Percentiles rank a stretch among this genome's conserved stretches.
Conservation (phyloP, 164 flowering plant genomes). For the Nelumbo lutea region DNA sequence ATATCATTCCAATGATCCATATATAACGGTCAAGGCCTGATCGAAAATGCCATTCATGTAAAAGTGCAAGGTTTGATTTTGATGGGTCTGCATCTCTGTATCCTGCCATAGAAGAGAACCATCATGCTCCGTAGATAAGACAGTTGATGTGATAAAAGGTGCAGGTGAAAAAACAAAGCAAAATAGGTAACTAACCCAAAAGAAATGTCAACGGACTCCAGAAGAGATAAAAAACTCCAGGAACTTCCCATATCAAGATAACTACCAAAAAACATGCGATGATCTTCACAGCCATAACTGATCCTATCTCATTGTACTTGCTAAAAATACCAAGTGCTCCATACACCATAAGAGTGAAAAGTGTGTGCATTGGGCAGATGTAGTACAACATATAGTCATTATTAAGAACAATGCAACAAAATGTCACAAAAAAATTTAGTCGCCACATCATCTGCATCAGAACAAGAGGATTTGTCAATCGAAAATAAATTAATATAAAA, state of each 20-base stretch:
- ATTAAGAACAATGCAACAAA: constrained; percentile 83
- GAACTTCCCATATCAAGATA: constrained; percentile 89
- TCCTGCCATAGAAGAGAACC: constrained; percentile 25
- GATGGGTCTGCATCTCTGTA: constrained; percentile 75
- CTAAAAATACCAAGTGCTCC: constrained; percentile 85
- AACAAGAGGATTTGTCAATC: not conserved
- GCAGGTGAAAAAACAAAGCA: not conserved
- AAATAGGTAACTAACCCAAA: constrained; percentile 50
- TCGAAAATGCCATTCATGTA: constrained; percentile 98
- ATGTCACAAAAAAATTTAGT: constrained; percentile 86
- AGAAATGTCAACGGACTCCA: constrained; percentile 81
- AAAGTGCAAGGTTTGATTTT: constrained; percentile 65
- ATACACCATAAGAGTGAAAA: constrained; percentile 94
- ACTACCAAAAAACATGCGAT: constrained; percentile 76
- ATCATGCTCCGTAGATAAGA: constrained; percentile 1
- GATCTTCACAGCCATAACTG: constrained; percentile 83
- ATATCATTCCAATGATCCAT: constrained; percentile 98
- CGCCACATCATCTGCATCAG: constrained; percentile 99
- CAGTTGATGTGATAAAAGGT: constrained; percentile 1
- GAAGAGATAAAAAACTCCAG: constrained; percentile 77
- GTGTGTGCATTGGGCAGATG: constrained; percentile 98
- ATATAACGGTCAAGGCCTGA: constrained; percentile 98
- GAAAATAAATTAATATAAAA: not conserved
- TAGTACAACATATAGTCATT: constrained; percentile 93
- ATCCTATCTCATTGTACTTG: constrained; percentile 76